phyloP scores from a whole-genome alignment of 2,329 filamentous ascomycete genomes.

The Colletotrichum navitas region DNA sequence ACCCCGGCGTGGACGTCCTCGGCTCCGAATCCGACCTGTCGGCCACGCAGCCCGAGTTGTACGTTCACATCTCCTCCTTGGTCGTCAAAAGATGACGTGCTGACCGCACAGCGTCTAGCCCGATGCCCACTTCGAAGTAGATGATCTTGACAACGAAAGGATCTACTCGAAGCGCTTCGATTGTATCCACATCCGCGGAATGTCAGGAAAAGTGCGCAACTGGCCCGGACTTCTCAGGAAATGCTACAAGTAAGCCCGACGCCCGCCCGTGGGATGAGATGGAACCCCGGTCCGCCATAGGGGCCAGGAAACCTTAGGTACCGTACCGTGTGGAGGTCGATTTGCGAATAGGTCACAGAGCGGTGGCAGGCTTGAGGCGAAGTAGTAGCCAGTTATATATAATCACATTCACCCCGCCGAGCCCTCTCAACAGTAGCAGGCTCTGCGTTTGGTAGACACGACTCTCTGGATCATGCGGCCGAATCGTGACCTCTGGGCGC shows the following conservation, averaged over 20 bases:
- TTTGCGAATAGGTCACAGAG: too few species aligned
- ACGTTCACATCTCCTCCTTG: not conserved
- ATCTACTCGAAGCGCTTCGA: conserved; percentile 50
- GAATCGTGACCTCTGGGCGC: not conserved
- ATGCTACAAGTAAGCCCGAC: conserved; percentile 11
- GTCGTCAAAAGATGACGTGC: not conserved
- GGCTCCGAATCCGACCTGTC: conserved; percentile 54
- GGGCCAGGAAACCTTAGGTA: not conserved
- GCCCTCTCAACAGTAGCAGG: not conserved
- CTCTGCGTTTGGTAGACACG: not conserved
- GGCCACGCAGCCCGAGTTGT: conserved; percentile 56
- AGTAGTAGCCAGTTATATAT: not conserved
- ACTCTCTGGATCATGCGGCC: not conserved
- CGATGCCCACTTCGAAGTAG: conserved; percentile 59
- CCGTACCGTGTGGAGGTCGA: not conserved
- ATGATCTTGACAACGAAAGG: conserved; percentile 53
- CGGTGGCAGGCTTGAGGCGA: not conserved
- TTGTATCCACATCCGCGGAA: conserved; percentile 51
- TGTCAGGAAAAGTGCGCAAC: conserved; percentile 47
- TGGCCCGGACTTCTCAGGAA: conserved; percentile 23
- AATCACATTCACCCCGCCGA: too few species aligned
- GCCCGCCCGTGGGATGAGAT: too few species aligned
- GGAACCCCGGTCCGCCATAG: not conserved
- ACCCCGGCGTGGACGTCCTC: conserved; percentile 51
- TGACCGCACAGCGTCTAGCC: conserved; percentile 51